These are phyloP conservation scores for Aquilaria agallochum DNA, from an alignment of 441 rosid genomes.

Conservation along the genomic window DNA sequence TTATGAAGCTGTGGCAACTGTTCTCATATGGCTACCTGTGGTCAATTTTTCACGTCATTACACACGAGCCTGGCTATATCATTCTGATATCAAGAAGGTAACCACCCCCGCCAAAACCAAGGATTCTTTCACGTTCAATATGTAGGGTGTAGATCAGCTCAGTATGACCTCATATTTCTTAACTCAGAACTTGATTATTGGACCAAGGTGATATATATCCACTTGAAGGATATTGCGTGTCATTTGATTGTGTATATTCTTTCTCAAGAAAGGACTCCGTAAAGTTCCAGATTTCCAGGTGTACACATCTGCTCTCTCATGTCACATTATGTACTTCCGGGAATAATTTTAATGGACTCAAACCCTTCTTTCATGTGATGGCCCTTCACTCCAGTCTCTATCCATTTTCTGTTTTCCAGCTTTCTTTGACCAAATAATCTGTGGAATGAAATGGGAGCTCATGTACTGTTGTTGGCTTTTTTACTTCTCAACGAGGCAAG, in stretches of 20 bases:
- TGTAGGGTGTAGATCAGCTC: neutral
- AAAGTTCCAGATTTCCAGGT: neutral
- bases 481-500: too few relatives aligned
- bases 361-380: too few relatives aligned
- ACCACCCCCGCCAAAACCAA: neutral
- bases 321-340: too few relatives aligned
- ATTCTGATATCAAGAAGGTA: constrained; percentile 4
- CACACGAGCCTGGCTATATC: neutral
- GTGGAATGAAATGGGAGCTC: too few relatives aligned
- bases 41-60: neutral
- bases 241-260: constrained; percentile 24
- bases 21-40: constrained; percentile 2
- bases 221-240: constrained; percentile 19
- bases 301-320: too few relatives aligned
- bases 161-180: constrained; percentile 1
- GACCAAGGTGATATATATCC: constrained; percentile 20
- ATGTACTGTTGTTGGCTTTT: too few relatives aligned
- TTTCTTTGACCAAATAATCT: too few relatives aligned
- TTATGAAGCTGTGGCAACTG: constrained; percentile 3
- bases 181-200: constrained; percentile 19
- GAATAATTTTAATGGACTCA: too few relatives aligned
- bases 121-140: constrained; percentile 5
- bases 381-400: too few relatives aligned
- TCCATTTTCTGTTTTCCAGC: too few relatives aligned
- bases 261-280: constrained; percentile 2